These are phyloP conservation scores for Aspergillus jensenii DNA, from an alignment of 2,329 filamentous ascomycete species.

Conservation along the genomic window DNA sequence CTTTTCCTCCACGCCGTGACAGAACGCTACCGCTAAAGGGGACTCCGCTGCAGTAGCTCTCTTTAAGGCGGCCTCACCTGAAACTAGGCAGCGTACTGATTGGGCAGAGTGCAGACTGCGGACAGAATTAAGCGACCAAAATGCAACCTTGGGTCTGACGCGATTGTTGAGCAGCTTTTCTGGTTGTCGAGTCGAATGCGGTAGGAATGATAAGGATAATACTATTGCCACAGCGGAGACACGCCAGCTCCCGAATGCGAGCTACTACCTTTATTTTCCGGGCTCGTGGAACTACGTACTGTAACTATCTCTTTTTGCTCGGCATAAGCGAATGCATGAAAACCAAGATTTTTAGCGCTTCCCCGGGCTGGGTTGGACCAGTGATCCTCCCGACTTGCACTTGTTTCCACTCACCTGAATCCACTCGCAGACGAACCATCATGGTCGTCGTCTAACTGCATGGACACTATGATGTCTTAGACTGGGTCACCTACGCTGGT, in stretches of 20 bases:
- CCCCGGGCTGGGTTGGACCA: conserved; percentile 12
- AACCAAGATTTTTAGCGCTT: conserved; percentile 8
- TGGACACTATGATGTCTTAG: conserved; percentile 8
- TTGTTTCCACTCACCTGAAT: conserved; percentile 11
- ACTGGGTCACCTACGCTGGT: conserved; percentile 15
- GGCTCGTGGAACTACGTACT: conserved; percentile 3
- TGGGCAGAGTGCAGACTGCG: not conserved
- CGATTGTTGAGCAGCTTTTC: not conserved
- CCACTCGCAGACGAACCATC: conserved; percentile 8
- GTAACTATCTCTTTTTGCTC: not conserved
- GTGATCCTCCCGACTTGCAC: conserved; percentile 12
- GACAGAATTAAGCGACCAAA: not conserved
- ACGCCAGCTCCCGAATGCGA: not conserved
- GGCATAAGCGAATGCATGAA: not conserved
- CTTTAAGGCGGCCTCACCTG: not conserved
- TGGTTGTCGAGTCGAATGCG: not conserved
- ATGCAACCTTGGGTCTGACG: conserved; percentile 9
- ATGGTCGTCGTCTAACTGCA: not conserved
- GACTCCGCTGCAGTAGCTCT: not conserved
- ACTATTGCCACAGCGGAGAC: not conserved
- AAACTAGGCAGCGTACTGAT: conserved; percentile 10
- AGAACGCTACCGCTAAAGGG: not conserved
- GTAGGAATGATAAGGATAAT: not conserved
- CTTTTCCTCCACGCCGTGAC: not conserved
- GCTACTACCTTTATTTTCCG: not conserved